Conservation (phyloP, 345 rosid genomes). For the Salix arbutifolia region DNA sequence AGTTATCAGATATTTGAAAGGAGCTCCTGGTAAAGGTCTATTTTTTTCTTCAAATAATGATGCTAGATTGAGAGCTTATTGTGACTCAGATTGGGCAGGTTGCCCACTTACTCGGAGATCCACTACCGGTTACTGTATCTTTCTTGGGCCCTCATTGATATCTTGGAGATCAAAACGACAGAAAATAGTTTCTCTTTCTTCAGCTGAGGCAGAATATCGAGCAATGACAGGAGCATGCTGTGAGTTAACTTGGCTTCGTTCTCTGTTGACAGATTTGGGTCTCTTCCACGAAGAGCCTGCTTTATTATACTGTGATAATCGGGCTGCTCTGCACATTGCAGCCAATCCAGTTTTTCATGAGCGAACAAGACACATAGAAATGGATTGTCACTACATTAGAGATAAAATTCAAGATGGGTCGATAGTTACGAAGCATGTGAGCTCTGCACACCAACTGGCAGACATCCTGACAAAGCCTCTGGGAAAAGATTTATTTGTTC, state of each 20-base stretch:
- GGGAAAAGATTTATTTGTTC: background rate
- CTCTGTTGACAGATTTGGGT: background rate
- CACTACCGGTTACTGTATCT: background rate
- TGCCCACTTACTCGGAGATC: background rate
- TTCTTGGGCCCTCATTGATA: background rate
- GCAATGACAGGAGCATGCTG: conserved; percentile 13
- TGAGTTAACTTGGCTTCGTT: conserved; percentile 1
- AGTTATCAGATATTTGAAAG: background rate
- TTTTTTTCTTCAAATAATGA: background rate
- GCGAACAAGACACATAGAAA: conserved; percentile 7
- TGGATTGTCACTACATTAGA: conserved; percentile 5
- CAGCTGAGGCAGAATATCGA: background rate
- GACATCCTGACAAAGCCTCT: background rate
- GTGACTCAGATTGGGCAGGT: background rate
- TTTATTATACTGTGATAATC: background rate
- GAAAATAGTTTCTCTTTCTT: background rate
- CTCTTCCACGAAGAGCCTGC: background rate
- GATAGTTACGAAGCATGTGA: background rate
- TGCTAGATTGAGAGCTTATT: background rate
- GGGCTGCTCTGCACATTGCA: background rate
- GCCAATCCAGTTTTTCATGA: conserved; percentile 1
- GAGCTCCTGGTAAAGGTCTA: background rate
- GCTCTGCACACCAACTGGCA: background rate
- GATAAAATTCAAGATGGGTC: background rate
- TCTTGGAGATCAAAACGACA: conserved; percentile 1